Base-by-base conservation (phyloP, 768 basidiomycete species). In the Pisolithus marmoratus region DNA sequence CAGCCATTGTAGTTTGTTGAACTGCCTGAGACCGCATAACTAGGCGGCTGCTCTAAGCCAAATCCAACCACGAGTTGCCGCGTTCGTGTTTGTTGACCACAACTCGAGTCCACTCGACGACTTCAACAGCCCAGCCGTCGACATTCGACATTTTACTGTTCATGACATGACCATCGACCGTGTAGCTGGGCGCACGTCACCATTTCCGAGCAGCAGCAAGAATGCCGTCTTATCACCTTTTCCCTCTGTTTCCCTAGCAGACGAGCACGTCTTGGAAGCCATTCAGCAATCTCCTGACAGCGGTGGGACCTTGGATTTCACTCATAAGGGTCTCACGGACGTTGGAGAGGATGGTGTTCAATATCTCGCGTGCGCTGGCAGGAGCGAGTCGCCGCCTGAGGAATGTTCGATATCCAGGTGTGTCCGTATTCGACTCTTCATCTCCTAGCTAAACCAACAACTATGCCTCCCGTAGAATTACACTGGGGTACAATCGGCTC, bases 401-500 rank as follows among this genome's bases (percentile, higher is more conserved):
- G 78, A 80, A 40, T 74, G 77, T 54, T 63, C 72, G 15, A 76
- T 90, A 34, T 74, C 84, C 62, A 79, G 88, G 88, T 86, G 59
- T 45, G 76, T 61, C 34, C 44, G 41, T 49, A 50, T 40, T 52
- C 52, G 22, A 51, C 56, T 26, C 46, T 45, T 49, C 46, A 2
- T 36, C 46, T 12, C 47, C 46, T 48, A 37, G 55, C 58, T 60
- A 46, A 47, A 20, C 36, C 29, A 22, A 43, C 24, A 48, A 42
- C 37, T 22, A 46, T 36, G 42, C 5, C 29, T 56, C 40, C 27
- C 31, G 42, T 55, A 96, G 94, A 63, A 82, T 99, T 54, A 85
- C 96, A 8, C 74, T 99, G 24, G 85, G 86, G 15, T 80, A 88
- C 66, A 99, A 99, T 67, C 81, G 83, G 38, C 76, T 99, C 24